phyloP scores from a whole-genome alignment of 257 asterid genomes.

The Jasminum sambac region DNA sequence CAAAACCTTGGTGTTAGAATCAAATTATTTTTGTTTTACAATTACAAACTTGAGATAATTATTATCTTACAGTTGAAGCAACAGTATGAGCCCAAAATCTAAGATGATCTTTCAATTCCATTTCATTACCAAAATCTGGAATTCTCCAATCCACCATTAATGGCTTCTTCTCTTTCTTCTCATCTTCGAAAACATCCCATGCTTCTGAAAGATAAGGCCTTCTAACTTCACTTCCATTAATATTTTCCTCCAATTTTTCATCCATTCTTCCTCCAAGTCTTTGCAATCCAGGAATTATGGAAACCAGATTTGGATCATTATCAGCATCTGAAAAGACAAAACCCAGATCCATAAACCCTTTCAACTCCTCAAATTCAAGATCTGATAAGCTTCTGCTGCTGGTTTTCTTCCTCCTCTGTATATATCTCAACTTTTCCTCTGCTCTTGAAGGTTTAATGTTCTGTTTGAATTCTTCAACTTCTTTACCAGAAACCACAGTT shows the following conservation, averaged over 20 bases:
- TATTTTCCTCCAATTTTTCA: not conserved
- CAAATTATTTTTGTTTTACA: not conserved
- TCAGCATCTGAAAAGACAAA: constrained; percentile 66
- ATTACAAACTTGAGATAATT: not conserved
- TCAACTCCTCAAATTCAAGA: constrained; percentile 67
- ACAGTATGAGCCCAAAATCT: constrained; percentile 75
- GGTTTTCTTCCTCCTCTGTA: constrained; percentile 7
- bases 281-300: constrained; percentile 65
- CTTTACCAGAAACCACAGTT: constrained; percentile 66
- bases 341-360: constrained; percentile 87
- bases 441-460: not conserved
- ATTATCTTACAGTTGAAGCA: constrained; percentile 59
- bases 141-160: constrained; percentile 47
- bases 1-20: not conserved
- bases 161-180: constrained; percentile 4
- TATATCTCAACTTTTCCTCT: not conserved
- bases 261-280: constrained; percentile 32
- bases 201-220: constrained; percentile 63
- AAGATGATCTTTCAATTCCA: constrained; percentile 65
- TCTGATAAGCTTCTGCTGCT: constrained; percentile 58
- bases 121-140: constrained; percentile 48
- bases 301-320: constrained; percentile 46
- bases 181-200: constrained; percentile 39
- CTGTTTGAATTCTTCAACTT: constrained; percentile 27
- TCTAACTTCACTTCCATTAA: constrained; percentile 21